Evolutionary conservation across 177 flowering plant species (phyloP).

Genomic region (Vitis hybrid): DNA sequence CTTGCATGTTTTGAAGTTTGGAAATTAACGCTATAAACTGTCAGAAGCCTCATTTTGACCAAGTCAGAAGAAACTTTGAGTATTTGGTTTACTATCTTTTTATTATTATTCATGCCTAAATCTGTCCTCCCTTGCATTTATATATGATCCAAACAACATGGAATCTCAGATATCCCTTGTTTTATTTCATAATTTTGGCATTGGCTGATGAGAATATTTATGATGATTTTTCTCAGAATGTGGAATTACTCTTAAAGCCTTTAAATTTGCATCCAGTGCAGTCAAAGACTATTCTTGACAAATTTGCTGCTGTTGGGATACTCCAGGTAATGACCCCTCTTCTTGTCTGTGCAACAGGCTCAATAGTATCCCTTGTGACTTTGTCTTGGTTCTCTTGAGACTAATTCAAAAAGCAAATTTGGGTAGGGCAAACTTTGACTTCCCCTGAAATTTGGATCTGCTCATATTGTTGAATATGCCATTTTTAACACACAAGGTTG

Average conservation of each 20-base stretch:
- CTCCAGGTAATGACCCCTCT: constrained; percentile 62
- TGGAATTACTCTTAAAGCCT: constrained; percentile 59
- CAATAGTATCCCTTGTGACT: not conserved
- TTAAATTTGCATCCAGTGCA: constrained; percentile 56
- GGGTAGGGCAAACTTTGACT: no score
- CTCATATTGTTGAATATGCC: no score
- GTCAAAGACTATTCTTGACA: constrained; percentile 63
- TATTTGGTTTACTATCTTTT: no score
- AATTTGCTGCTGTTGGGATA: constrained; percentile 94
- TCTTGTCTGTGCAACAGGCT: not conserved
- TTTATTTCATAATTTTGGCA: not conserved
- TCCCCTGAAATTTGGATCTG: no score
- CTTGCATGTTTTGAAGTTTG: no score
- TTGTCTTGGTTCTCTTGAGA: no score
- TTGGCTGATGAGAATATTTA: constrained; percentile 1
- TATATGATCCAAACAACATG: not conserved
- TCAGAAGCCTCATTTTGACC: no score
- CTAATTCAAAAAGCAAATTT: no score
- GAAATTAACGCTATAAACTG: no score
- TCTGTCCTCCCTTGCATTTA: not conserved
- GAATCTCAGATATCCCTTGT: not conserved
- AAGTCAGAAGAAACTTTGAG: no score
- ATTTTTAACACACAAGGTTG: no score
- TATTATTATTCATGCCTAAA: not conserved
- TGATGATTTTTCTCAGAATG: constrained; percentile 42